A percentile compares a stretch with the other conserved stretches of the same genome.
phyloP scores from a whole-genome alignment of 139 green algal species.

The Limnomonas spitsbergensis region DNA sequence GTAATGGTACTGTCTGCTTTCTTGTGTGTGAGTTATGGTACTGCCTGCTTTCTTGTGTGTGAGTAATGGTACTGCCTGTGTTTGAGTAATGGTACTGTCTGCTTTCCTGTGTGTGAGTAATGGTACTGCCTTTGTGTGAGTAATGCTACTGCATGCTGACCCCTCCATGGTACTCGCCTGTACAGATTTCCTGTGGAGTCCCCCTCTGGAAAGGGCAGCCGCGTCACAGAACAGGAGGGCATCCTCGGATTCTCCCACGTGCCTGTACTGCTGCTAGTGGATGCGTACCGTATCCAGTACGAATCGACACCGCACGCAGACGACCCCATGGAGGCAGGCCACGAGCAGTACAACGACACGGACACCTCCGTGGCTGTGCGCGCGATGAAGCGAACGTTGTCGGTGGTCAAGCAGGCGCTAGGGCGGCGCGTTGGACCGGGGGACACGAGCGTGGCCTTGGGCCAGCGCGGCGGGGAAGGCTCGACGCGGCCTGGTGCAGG shows the following conservation, averaged over 20 bases:
- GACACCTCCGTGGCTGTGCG: background rate
- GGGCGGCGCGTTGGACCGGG: too few relatives aligned
- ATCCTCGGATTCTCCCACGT: background rate
- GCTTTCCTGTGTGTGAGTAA: background rate
- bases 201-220: background rate
- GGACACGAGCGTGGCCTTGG: too few relatives aligned
- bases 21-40: too few relatives aligned
- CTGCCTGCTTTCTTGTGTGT: too few relatives aligned
- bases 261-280: background rate
- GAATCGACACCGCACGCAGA: background rate
- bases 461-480: too few relatives aligned
- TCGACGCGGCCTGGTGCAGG: too few relatives aligned
- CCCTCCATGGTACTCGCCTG: too few relatives aligned
- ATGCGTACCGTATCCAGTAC: background rate
- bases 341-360: background rate
- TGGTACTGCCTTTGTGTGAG: too few relatives aligned
- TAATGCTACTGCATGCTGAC: too few relatives aligned
- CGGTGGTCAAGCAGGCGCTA: background rate
- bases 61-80: too few relatives aligned
- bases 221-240: background rate
- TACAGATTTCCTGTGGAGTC: background rate
- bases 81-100: background rate
- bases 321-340: background rate
- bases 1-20: too few relatives aligned
- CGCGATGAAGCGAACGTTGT: background rate